Base-by-base conservation (phyloP, 352 stramenopile genomes). In the Pythium guiyangense region DNA sequence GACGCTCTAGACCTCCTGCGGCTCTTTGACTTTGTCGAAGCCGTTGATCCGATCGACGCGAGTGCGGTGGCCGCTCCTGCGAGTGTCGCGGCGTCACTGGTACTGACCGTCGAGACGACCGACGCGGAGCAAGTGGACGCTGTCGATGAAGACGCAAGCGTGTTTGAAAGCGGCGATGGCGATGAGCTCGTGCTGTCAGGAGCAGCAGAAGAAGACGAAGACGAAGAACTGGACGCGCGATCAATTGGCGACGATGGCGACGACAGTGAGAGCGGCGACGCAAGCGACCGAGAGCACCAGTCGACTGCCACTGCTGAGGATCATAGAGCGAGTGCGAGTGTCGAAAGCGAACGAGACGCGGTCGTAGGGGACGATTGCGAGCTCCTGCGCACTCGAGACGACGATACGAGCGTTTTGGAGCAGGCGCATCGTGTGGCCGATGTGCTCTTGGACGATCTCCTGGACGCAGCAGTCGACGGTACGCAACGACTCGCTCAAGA, bases 11-110 rank as follows among this genome's bases (percentile, higher is more conserved):
- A 77, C 54, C 52, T 77, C 43, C 55, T 79, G 12, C 54, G 37
- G 10, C 54, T 17, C 4, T 81, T 73, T 49, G 59, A 52, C 15
- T 66, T 55, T 54, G 45, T 69, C 2, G 71, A 74, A 59, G 17
- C 22, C 12, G 54, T 59, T 6, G 56, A 76, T 27, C 2, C 9
- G 2, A 11, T 51, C 15, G 17, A 14, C 15, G 14, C 22, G 44
- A 49, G 12, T 20, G 31, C 25, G n/a, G 22, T 34, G 18, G 22
- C 6, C 6, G 39, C 6, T n/a, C 14, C 39, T 44, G 39, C 15
- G 14, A 44, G 17, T 25, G 42, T 37, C 31, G 6, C 2, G 6
- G 4, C 6, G 31, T 12, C 31, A 2, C 12, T 9, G 6, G 18
- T 10, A 6, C 8, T 46, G 6, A 15, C 18, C 6, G n/a, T 26